Conservation (phyloP, 768 basidiomycete species). For the Agaricus sinodeliciosus region DNA sequence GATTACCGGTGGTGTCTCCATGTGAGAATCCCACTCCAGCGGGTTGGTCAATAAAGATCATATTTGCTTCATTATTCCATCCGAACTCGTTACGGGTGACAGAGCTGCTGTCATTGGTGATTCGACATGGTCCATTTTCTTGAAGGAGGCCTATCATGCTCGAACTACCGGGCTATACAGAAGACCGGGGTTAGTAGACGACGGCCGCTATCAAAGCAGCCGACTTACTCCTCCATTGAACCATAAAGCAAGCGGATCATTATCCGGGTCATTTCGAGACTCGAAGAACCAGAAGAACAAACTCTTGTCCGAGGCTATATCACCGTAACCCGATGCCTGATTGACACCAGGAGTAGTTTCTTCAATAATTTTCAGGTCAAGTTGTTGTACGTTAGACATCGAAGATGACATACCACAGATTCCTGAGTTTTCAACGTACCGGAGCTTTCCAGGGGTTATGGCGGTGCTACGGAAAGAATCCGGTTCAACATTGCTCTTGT, state of each 20-base stretch:
- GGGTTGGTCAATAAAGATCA: constrained; percentile 59
- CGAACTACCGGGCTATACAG: constrained; percentile 42
- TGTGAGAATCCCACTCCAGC: constrained; percentile 60
- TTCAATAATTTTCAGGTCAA: constrained; percentile 11
- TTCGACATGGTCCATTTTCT: constrained; percentile 71
- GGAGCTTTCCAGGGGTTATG: constrained; percentile 41
- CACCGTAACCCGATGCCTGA: constrained; percentile 60
- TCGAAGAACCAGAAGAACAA: constrained; percentile 71
- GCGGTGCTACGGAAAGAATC: constrained; percentile 15
- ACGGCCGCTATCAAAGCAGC: background rate
- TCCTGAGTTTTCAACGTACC: constrained; percentile 54
- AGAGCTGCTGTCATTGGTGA: constrained; percentile 44
- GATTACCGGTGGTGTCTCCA: constrained; percentile 27
- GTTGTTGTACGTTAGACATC: background rate
- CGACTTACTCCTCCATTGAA: constrained; percentile 53
- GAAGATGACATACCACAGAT: constrained; percentile 40
- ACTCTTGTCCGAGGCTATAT: constrained; percentile 47
- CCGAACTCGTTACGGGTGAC: constrained; percentile 48
- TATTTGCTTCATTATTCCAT: constrained; percentile 52
- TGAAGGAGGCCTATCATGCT: constrained; percentile 63
- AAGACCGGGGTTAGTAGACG: background rate
- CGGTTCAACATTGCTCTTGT: constrained; percentile 10
- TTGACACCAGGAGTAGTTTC: constrained; percentile 59
- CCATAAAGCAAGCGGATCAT: constrained; percentile 58
- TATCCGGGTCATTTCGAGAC: constrained; percentile 52